Conservation (phyloP, 495 filamentous ascomycete species). For the Gamarada debralockiae region DNA sequence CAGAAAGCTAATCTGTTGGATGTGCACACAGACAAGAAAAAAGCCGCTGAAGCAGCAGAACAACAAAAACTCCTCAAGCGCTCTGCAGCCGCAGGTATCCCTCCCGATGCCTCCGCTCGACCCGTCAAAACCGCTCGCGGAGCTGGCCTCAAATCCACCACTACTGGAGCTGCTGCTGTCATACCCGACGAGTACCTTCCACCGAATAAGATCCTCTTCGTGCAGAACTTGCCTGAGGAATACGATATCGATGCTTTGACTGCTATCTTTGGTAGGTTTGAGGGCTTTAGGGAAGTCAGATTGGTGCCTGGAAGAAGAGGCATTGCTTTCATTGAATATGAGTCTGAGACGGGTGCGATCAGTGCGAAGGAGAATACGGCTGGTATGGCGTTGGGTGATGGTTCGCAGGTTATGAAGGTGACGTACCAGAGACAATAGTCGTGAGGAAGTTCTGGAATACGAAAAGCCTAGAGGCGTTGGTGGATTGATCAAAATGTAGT, state of each 20-base stretch:
- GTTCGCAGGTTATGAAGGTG: conserved; percentile 63
- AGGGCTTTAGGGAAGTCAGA: conserved; percentile 91
- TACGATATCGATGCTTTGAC: conserved; percentile 76
- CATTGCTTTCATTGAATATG: conserved; percentile 97
- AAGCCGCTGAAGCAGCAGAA: conserved; percentile 80
- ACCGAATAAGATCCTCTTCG: conserved; percentile 96
- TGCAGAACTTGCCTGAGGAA: conserved; percentile 88
- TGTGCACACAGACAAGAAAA: conserved; percentile 70
- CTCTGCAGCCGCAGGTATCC: conserved; percentile 47
- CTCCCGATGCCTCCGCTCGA: conserved; percentile 49
- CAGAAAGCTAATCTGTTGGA: conserved; percentile 13
- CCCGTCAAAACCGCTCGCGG: conserved; percentile 71
- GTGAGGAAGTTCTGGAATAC: conserved; percentile 14
- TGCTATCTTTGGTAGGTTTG: conserved; percentile 81
- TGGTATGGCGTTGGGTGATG: conserved; percentile 78
- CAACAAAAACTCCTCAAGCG: conserved; percentile 81
- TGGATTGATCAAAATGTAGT: conserved; percentile 1
- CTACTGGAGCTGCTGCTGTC: conserved; percentile 63
- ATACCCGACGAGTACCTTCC: conserved; percentile 96
- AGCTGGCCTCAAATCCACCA: conserved; percentile 77
- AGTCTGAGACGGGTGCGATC: conserved; percentile 83
- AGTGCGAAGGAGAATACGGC: conserved; percentile 92
- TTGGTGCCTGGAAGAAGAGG: conserved; percentile 81
- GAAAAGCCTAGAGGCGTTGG: not conserved
- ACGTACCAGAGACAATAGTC: conserved; percentile 95